These are phyloP conservation scores for Diutina pseudorugosa DNA, from an alignment of 1,139 yeast genomes.

Conservation along the genomic window DNA sequence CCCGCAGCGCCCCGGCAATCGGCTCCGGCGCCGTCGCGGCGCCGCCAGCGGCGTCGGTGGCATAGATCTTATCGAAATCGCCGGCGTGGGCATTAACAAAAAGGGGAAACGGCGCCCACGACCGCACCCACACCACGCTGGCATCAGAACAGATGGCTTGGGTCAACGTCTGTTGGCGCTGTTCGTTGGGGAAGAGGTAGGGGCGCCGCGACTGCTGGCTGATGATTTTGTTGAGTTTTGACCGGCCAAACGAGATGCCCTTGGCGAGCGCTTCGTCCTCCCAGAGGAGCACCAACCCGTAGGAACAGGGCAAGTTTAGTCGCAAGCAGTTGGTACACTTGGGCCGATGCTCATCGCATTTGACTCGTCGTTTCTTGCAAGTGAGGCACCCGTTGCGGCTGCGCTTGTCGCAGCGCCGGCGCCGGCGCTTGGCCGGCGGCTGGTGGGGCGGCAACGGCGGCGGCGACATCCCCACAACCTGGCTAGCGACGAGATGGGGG, in stretches of 20 bases:
- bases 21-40: too few species aligned
- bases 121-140: background rate
- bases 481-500: background rate
- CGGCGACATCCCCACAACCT: background rate
- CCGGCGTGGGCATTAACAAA: background rate
- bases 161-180: background rate
- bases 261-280: constrained; percentile 3
- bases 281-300: constrained; percentile 2
- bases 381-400: constrained; percentile 2
- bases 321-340: background rate
- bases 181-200: background rate
- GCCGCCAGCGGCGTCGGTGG: too few species aligned
- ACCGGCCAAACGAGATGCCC: constrained; percentile 4
- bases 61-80: background rate
- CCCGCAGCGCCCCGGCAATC: too few species aligned
- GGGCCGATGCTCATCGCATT: constrained; percentile 1
- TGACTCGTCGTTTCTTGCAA: constrained; percentile 1
- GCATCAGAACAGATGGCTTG: background rate
- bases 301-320: background rate
- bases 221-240: background rate
- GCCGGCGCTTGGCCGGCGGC: background rate
- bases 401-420: constrained; percentile 4
- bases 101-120: background rate
- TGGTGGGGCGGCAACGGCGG: background rate
- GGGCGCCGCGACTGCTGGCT: background rate